Percentiles rank a stretch among this genome's conserved stretches.
These are phyloP conservation scores for Cytospora mali DNA, from an alignment of 2,329 filamentous ascomycete genomes.

Conservation along the genomic window DNA sequence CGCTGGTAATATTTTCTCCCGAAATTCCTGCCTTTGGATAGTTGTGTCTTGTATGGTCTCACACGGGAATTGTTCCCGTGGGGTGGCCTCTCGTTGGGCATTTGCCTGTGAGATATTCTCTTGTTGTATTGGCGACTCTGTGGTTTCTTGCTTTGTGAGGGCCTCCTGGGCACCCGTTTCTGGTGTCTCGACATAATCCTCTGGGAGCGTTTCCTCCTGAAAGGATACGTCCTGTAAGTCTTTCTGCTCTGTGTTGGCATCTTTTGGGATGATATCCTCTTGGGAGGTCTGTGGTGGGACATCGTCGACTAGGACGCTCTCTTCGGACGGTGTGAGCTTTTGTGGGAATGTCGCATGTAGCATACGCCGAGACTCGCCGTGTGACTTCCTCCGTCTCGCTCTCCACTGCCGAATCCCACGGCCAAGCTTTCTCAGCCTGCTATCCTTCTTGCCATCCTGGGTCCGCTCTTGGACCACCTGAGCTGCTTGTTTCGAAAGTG, in stretches of 20 bases:
- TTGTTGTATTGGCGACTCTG: not conserved
- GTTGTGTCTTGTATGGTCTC: not conserved
- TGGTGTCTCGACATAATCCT: not conserved
- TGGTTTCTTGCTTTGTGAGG: not conserved
- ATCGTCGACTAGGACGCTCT: not conserved
- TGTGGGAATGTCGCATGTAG: not conserved
- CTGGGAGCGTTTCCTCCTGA: not conserved
- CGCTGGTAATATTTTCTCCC: not conserved
- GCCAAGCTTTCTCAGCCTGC: slow-evolving; percentile 10
- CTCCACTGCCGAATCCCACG: slow-evolving; percentile 18
- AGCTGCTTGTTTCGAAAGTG: not conserved
- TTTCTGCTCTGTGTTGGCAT: not conserved
- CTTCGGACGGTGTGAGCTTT: not conserved
- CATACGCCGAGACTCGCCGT: not conserved
- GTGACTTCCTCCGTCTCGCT: slow-evolving; percentile 10
- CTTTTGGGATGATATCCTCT: not conserved
- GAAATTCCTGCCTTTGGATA: not conserved
- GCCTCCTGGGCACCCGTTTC: not conserved
- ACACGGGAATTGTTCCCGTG: not conserved
- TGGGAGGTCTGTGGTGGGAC: not conserved
- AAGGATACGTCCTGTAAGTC: not conserved
- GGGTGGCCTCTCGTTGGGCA: not conserved
- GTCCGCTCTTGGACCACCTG: slow-evolving; percentile 4
- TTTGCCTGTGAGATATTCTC: not conserved
- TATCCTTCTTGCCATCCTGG: slow-evolving; percentile 3